Percentiles rank a stretch among this genome's conserved stretches.
Conservation (phyloP, 164 flowering plant genomes). For the Malania oleifera region DNA sequence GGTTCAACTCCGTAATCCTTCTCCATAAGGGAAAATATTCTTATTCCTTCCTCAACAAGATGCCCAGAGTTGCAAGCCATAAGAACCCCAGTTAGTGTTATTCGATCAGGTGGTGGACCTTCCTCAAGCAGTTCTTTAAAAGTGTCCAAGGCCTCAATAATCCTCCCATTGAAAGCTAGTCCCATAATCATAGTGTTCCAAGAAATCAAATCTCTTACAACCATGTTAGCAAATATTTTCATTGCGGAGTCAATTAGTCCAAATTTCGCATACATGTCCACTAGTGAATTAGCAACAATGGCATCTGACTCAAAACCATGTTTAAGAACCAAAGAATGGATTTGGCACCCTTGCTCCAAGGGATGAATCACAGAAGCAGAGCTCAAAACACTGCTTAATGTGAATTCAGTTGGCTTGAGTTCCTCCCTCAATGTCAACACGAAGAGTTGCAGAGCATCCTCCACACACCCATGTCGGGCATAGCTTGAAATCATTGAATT, state of each 20-base stretch:
- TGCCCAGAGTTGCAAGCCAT: conserved; percentile 49
- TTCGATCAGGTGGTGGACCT: conserved; percentile 35
- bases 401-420: conserved; percentile 45
- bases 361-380: conserved; percentile 26
- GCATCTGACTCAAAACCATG: conserved; percentile 38
- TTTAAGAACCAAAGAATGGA: conserved; percentile 52
- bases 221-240: conserved; percentile 32
- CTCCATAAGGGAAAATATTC: conserved; percentile 43
- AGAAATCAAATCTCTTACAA: conserved; percentile 43
- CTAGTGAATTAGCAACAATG: conserved; percentile 51
- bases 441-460: conserved; percentile 41
- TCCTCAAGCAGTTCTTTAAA: conserved; percentile 31
- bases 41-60: conserved; percentile 37
- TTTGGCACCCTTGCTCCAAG: conserved; percentile 40
- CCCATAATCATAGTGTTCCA: conserved; percentile 66
- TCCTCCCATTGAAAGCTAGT: conserved; percentile 41
- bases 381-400: conserved; percentile 43
- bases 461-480: conserved; percentile 33
- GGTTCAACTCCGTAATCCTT: conserved; percentile 41
- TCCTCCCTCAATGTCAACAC: conserved; percentile 29
- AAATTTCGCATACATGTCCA: conserved; percentile 48
- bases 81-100: conserved; percentile 47
- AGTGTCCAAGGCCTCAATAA: conserved; percentile 25
- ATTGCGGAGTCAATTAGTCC: conserved; percentile 39
- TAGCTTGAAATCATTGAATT: conserved; percentile 59